phyloP scores from a whole-genome alignment of 768 basidiomycete species.

The Jaapia argillacea region DNA sequence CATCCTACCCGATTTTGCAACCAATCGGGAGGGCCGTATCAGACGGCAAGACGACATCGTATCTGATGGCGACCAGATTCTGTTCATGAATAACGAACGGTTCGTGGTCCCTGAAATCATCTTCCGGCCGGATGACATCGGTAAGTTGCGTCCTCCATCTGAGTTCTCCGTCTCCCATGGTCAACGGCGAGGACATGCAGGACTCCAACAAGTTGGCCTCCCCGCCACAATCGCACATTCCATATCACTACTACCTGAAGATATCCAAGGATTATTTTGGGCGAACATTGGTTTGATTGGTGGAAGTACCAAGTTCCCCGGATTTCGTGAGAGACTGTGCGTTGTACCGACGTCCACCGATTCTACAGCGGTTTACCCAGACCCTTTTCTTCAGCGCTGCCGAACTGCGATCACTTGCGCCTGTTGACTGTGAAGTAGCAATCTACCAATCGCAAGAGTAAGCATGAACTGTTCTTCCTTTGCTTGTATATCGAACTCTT shows the following conservation, averaged over 20 bases:
- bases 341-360: slow-evolving; percentile 16
- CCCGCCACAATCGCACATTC: slow-evolving; percentile 65
- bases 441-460: slow-evolving; percentile 71
- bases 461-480: slow-evolving; percentile 20
- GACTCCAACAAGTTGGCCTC: slow-evolving; percentile 75
- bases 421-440: slow-evolving; percentile 66
- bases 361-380: slow-evolving; percentile 1
- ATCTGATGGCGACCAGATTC: slow-evolving; percentile 51
- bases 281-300: slow-evolving; percentile 87
- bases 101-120: slow-evolving; percentile 90
- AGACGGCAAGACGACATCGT: slow-evolving; percentile 42
- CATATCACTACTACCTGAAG: slow-evolving; percentile 66
- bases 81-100: slow-evolving; percentile 86
- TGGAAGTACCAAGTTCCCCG: slow-evolving; percentile 68
- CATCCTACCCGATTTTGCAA: slow-evolving; percentile 79
- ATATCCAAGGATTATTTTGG: slow-evolving; percentile 92
- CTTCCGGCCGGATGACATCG: slow-evolving; percentile 86
- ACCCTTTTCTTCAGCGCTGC: slow-evolving; percentile 35
- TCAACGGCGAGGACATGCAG: too few relatives aligned
- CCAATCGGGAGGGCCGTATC: slow-evolving; percentile 49
- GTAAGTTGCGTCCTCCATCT: slow-evolving; percentile 30
- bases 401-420: slow-evolving; percentile 75
- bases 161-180: too few relatives aligned
- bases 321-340: slow-evolving; percentile 70
- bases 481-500: slow-evolving; percentile 6